A percentile compares a stretch with the other conserved stretches of the same genome.
These are phyloP conservation scores for Neopestalotiopsis rosae DNA, from an alignment of 2,329 filamentous ascomycete genomes.

Conservation along the genomic window DNA sequence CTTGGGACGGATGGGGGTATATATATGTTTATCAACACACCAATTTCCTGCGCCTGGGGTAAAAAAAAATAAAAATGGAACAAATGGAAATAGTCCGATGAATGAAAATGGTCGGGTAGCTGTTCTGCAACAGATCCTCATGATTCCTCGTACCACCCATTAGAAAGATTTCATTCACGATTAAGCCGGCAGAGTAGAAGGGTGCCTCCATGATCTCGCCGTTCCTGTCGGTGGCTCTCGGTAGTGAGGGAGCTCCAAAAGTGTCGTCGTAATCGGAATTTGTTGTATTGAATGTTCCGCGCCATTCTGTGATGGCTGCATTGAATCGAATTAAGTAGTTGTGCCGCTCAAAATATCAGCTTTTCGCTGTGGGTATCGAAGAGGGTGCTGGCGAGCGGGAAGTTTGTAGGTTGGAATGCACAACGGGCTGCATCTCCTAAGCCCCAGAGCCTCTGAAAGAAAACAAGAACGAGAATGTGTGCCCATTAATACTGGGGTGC, in stretches of 20 bases:
- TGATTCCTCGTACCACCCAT: background rate
- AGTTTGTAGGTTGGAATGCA: background rate
- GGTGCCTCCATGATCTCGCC: too few species aligned
- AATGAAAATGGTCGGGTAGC: background rate
- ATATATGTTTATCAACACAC: slow-evolving; percentile 14
- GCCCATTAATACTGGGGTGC: slow-evolving; percentile 32
- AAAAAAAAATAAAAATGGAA: background rate
- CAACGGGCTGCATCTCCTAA: background rate
- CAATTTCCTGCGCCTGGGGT: slow-evolving; percentile 6
- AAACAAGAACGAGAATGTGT: background rate
- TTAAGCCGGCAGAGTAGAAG: background rate
- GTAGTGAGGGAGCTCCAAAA: background rate
- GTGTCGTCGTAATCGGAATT: background rate
- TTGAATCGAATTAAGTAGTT: background rate
- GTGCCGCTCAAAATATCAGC: background rate
- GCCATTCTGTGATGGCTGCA: background rate
- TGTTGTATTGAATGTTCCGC: background rate
- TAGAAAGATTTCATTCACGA: background rate
- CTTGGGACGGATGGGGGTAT: slow-evolving; percentile 10
- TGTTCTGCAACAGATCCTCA: background rate
- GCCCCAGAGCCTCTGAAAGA: background rate
- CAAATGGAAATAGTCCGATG: background rate
- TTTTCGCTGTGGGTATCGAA: background rate
- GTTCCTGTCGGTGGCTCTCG: too few species aligned
- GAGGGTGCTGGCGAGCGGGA: background rate